Base-by-base conservation (phyloP, 441 rosid genomes). In the Brassica hybrid region DNA sequence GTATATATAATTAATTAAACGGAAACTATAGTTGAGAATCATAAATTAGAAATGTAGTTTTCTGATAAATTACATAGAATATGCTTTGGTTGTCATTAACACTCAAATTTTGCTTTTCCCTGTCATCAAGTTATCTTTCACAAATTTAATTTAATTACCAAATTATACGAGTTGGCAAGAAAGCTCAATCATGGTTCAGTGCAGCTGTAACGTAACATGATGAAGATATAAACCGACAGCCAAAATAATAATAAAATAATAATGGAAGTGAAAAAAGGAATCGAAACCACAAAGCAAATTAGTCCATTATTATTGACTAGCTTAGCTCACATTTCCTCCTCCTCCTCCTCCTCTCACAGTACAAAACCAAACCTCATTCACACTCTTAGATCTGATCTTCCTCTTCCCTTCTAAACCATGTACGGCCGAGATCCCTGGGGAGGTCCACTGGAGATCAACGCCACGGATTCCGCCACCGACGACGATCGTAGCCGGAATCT, bases 371-470 rank as follows among this genome's bases (percentile, higher is more conserved):
- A 11, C 63, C 48, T 54, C 63, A 43, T 43, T 43, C 61, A 4
- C 18, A 18, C 10, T 36, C 13, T 25, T 77, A 62, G 77, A 79
- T 76, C 70, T 67, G 74, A 50, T 60, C 45, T 13, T 62, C 0
- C 11, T 6, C 41, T 38, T 41, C 18, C 3, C 30, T 27, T 25
- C 67, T 43, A 17, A 14, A 88, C 85, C 23, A 95, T 95, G 99
- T 93, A 91, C 84, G 99, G 98, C 1, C 64, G 98, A 67, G 99
- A 95, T 86, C 99, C 98, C 2, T 95, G 99, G 99, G 96, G 99
- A 1, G 99, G 98, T 4, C 96, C 98, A 0, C 81, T 93, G 63
- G 99, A 95, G 88, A 93, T 95, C 30, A 88, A 92, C 85, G 58
- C 96, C 4, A 89, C 94, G 7, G 98, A 93, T 80, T 95, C 99